Conservation (phyloP, 1,284 basidiomycete species). For the Gymnopus androsaceus region DNA sequence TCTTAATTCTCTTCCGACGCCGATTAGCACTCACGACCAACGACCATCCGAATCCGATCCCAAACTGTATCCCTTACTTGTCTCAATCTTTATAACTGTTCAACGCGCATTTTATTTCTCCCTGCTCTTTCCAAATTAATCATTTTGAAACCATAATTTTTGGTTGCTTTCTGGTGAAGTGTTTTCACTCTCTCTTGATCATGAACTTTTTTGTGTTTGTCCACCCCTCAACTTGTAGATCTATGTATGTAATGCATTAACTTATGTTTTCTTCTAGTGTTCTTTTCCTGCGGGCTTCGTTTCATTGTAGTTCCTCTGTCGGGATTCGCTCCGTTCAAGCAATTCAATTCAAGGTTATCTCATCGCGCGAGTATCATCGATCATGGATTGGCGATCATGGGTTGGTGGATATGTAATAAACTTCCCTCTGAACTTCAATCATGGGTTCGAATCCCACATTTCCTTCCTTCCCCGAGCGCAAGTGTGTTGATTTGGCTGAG, state of each 20-base stretch:
- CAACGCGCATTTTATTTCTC: constrained; percentile 5
- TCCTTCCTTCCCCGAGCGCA: too few species aligned
- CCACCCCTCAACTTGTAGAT: background rate
- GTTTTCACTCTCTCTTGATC: background rate
- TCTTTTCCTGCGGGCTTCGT: too few species aligned
- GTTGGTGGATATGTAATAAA: too few species aligned
- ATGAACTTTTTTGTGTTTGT: background rate
- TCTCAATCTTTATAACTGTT: constrained; percentile 1
- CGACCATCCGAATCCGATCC: constrained; percentile 5
- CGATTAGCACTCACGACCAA: constrained; percentile 3
- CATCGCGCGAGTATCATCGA: too few species aligned
- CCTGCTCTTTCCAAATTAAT: background rate
- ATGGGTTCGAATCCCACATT: too few species aligned
- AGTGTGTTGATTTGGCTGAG: too few species aligned
- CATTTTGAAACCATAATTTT: background rate
- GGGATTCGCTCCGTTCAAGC: too few species aligned
- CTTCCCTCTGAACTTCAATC: too few species aligned
- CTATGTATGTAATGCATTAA: background rate
- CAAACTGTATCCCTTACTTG: constrained; percentile 19
- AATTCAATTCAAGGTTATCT: too few species aligned
- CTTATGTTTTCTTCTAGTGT: too few species aligned
- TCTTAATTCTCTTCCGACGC: constrained; percentile 1
- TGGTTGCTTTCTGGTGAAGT: background rate
- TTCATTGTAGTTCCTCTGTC: too few species aligned
- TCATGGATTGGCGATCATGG: too few species aligned